Conservation (phyloP, 78 protist genomes). For the Anaeramoeba ignava region DNA sequence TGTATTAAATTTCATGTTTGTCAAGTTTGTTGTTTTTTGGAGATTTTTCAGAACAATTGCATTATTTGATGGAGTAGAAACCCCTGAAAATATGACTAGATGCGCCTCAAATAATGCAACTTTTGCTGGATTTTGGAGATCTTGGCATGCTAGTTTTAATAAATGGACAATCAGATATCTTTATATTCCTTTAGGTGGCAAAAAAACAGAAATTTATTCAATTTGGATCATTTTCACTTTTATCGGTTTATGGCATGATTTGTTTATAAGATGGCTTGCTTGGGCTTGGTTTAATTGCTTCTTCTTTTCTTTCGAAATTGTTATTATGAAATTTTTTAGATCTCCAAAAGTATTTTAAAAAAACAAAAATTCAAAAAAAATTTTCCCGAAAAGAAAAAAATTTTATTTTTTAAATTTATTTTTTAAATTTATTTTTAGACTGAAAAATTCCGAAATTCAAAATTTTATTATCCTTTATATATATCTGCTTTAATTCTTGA, state of each 20-base stretch:
- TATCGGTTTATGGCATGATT: slow-evolving; percentile 67
- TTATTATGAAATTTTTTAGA: too few species aligned
- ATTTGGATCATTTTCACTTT: slow-evolving; percentile 59
- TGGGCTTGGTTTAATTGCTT: slow-evolving; percentile 19
- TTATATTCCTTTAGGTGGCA: slow-evolving; percentile 71
- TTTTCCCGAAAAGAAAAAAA: too few species aligned
- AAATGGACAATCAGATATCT: slow-evolving; percentile 63
- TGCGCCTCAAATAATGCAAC: slow-evolving; percentile 54
- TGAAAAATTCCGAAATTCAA: too few species aligned
- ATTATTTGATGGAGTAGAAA: slow-evolving; percentile 55
- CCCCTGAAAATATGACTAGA: slow-evolving; percentile 67
- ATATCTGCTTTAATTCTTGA: not conserved
- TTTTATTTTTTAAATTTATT: too few species aligned
- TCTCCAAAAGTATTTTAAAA: too few species aligned
- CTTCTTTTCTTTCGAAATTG: slow-evolving; percentile 11
- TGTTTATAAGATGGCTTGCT: slow-evolving; percentile 8
- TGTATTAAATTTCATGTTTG: slow-evolving; percentile 42
- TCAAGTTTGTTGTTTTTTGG: slow-evolving; percentile 65
- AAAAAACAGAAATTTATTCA: slow-evolving; percentile 5
- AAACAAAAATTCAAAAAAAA: too few species aligned
- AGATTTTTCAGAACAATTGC: slow-evolving; percentile 48
- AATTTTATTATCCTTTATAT: too few species aligned
- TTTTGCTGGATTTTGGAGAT: slow-evolving; percentile 61
- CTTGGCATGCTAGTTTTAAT: slow-evolving; percentile 71
- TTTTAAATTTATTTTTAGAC: too few species aligned